Evolutionary conservation across 192 early-diverging fungal genomes (phyloP).

Genomic region (Neocallimastix lanati): DNA sequence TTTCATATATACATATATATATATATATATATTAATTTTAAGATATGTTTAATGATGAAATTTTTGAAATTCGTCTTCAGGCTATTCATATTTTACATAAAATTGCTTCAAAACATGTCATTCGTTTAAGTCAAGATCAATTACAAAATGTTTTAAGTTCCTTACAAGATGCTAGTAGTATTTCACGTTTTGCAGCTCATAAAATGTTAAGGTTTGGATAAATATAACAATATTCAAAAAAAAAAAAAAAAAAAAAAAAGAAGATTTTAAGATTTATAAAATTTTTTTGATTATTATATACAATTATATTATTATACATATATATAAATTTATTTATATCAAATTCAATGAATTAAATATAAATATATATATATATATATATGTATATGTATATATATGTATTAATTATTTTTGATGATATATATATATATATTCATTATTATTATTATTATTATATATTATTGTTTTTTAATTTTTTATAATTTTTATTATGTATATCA

Average conservation of each 20-base stretch:
- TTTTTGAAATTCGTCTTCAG: slow-evolving; percentile 62
- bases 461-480: too few species aligned
- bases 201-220: slow-evolving; percentile 40
- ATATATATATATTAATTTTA: background rate
- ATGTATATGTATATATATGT: too few species aligned
- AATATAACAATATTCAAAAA: slow-evolving; percentile 3
- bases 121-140: slow-evolving; percentile 53
- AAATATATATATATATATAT: too few species aligned
- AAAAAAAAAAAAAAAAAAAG: too few species aligned
- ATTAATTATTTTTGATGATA: too few species aligned
- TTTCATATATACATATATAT: background rate
- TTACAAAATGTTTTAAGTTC: slow-evolving; percentile 51
- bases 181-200: slow-evolving; percentile 53
- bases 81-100: slow-evolving; percentile 54
- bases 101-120: slow-evolving; percentile 34
- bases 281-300: too few species aligned
- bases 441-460: too few species aligned
- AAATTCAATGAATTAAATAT: too few species aligned
- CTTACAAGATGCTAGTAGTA: slow-evolving; percentile 51
- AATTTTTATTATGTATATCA: background rate
- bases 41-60: slow-evolving; percentile 98
- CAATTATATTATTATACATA: too few species aligned
- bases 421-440: too few species aligned
- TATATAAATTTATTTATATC: too few species aligned
- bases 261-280: too few species aligned